Percentiles rank a stretch among this genome's conserved stretches.
phyloP scores from a whole-genome alignment of 192 early-diverging fungal species.

The Borealophlyctis nickersoniae region DNA sequence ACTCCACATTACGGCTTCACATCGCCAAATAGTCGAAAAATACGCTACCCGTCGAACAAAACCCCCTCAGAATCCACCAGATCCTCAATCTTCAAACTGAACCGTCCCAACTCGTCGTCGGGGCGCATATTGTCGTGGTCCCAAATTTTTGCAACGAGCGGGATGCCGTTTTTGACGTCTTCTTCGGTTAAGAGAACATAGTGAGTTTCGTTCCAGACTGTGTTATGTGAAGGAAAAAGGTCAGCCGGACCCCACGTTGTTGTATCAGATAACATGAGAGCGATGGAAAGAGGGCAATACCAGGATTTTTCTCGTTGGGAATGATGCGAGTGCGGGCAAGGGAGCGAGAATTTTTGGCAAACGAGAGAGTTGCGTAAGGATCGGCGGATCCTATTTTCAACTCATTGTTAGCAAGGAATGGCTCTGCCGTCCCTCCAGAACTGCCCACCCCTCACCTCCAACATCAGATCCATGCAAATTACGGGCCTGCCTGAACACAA shows the following conservation, averaged over 20 bases:
- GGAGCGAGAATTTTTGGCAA: slow-evolving; percentile 9
- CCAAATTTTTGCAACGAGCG: slow-evolving; percentile 21
- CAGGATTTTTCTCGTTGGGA: slow-evolving; percentile 21
- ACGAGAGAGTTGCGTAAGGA: slow-evolving; percentile 26
- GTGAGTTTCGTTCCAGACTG: slow-evolving; percentile 31
- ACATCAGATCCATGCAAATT: slow-evolving; percentile 19
- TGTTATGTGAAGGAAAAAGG: no score
- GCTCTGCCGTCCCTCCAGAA: no score
- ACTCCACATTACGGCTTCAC: background rate
- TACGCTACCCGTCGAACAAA: slow-evolving; percentile 20
- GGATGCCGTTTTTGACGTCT: slow-evolving; percentile 28
- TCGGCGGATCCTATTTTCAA: no score
- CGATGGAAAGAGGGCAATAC: no score
- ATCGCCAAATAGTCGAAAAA: background rate
- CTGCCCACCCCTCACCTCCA: no score
- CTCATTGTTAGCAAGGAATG: no score
- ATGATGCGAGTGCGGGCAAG: slow-evolving; percentile 26
- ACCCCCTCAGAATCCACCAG: slow-evolving; percentile 24
- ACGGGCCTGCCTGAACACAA: slow-evolving; percentile 22
- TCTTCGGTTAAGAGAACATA: slow-evolving; percentile 24
- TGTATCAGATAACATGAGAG: no score
- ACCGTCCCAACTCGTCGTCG: slow-evolving; percentile 23
- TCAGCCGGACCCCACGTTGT: no score
- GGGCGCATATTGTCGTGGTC: slow-evolving; percentile 20
- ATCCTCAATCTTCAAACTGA: slow-evolving; percentile 22